These are phyloP conservation scores for Lachancea waltii DNA, from an alignment of 805 yeast species.

Conservation along the genomic window DNA sequence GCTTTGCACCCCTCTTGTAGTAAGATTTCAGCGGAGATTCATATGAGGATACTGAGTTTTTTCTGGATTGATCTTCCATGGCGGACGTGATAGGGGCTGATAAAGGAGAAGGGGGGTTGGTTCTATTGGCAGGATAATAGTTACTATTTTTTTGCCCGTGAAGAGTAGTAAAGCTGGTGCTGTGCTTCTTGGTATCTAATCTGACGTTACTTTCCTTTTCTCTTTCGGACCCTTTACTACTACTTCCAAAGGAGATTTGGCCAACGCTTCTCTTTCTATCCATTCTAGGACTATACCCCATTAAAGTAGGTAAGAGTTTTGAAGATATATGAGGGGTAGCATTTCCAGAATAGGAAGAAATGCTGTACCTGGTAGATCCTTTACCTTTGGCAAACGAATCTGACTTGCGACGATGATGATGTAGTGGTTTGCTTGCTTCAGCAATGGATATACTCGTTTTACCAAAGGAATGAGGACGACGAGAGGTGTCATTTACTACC, in stretches of 20 bases:
- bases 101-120: constrained; percentile 9
- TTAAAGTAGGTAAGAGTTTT: constrained; percentile 8
- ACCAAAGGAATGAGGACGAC: constrained; percentile 8
- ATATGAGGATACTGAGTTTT: constrained; percentile 7
- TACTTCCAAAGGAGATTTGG: constrained; percentile 10
- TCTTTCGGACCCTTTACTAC: neutral
- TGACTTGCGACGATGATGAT: constrained; percentile 12
- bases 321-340: constrained; percentile 9
- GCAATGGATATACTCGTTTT: constrained; percentile 8
- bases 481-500: constrained; percentile 9
- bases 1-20: constrained; percentile 3
- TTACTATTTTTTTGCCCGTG: constrained; percentile 2
- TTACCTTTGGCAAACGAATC: constrained; percentile 10
- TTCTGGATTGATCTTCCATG: constrained; percentile 2
- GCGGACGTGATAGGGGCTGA: constrained; percentile 7
- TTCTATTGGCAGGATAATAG: constrained; percentile 1
- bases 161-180: constrained; percentile 7
- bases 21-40: constrained; percentile 8
- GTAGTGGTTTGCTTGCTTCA: constrained; percentile 4
- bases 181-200: constrained; percentile 5
- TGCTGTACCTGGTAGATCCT: constrained; percentile 2
- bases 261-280: constrained; percentile 20
- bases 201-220: neutral
- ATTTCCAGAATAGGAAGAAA: constrained; percentile 7
- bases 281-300: constrained; percentile 14